Evolutionary conservation across 441 rosid species (phyloP).

Genomic region (Jatropha podagrica): DNA sequence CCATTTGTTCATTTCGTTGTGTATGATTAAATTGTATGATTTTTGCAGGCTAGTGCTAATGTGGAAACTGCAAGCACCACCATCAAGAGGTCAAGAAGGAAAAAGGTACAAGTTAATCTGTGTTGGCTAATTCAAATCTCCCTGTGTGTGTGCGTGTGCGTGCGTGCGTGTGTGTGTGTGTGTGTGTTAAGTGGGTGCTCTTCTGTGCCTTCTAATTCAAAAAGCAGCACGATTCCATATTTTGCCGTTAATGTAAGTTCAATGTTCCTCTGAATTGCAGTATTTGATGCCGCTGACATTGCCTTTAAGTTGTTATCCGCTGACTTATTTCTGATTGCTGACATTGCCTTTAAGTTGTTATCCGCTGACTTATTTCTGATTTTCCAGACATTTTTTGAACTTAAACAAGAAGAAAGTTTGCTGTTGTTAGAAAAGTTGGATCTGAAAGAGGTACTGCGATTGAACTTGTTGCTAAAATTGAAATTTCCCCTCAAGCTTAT

Average conservation of each 20-base stretch:
- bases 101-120: slow-evolving; percentile 44
- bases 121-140: not conserved
- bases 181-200: too few species aligned
- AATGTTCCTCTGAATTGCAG: not conserved
- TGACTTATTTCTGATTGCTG: not conserved
- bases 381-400: slow-evolving; percentile 75
- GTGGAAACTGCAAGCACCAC: slow-evolving; percentile 43
- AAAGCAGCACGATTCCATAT: too few species aligned
- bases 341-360: not conserved
- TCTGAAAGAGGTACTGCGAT: slow-evolving; percentile 48
- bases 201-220: too few species aligned
- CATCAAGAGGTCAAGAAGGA: slow-evolving; percentile 52
- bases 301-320: not conserved
- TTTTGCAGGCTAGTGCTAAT: slow-evolving; percentile 37
- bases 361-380: not conserved
- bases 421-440: slow-evolving; percentile 55
- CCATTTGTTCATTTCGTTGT: not conserved
- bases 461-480: not conserved
- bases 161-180: not conserved
- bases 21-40: not conserved
- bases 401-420: slow-evolving; percentile 56
- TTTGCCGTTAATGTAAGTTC: too few species aligned
- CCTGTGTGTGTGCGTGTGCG: not conserved
- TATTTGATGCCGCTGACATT: not conserved
- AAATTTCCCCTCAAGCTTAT: not conserved